Evolutionary conservation across 2,329 filamentous ascomycete genomes (phyloP), one percentile per base, ranked within the genome.

Genomic region (Apiospora pterosperma): DNA sequence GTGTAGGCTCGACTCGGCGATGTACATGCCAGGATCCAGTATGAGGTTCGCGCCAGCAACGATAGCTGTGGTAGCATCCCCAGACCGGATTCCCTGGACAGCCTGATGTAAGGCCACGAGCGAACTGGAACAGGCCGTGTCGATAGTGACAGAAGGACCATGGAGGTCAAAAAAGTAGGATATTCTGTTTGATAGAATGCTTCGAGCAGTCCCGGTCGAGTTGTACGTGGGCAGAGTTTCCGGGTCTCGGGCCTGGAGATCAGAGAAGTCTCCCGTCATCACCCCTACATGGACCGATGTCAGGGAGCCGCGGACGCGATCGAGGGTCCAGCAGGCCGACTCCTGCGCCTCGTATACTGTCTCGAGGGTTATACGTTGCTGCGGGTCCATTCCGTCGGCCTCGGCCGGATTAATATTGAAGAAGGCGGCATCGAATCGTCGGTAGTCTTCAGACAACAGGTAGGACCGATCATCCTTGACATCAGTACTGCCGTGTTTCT

Each of bases 111-210:
- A 52, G 3, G 73, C 72, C 21, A 73, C 65, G 21, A 76, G 48
- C 19, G 68, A 70, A 6, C 68, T 70, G 12, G 74, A 76, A 58
- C 75, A 77, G 12, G 71, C 76, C 11, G 73, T 76, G 38, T 76
- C 71, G 11, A 76, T 64, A 2, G 73, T 74, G 38, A 75, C 61
- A 34, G 68, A 69, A n/a, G 73, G 68, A 10, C 74, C 74, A 10
- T 68, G 67, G 36, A 74, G 68, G 61, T 76, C 71, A 62, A 74
- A 76, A 61, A 70, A 68, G 61, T 74, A 74, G 6, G 71, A 74
- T 28, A 76, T 66, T 4, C 74, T 66, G 65, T 76, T 76, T 3
- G 73, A 66, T 11, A 74, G 42, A 16, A 74, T 71, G 19, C 66
- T 63, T 4, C 61, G 39, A 16, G 67, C 67, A 11, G 55, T 63